Conservation (phyloP, 768 basidiomycete species). For the Terana coerulea region DNA sequence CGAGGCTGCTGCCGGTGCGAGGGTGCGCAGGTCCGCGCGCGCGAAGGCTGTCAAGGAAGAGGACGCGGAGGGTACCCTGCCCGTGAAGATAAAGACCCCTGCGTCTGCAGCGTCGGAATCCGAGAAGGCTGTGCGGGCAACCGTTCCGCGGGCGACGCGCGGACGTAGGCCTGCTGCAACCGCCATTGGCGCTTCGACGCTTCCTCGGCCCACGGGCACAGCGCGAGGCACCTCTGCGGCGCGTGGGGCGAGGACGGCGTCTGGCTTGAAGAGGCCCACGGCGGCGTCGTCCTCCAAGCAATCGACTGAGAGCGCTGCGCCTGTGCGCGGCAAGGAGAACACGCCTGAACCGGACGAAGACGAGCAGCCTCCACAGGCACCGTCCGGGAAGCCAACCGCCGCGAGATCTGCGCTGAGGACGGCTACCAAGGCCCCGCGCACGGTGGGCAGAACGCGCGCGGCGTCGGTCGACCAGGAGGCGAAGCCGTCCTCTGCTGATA, state of each 20-base stretch:
- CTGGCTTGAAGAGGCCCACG: background rate
- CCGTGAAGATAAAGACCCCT: background rate
- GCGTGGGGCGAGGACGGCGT: slow-evolving; percentile 19
- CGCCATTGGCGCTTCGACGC: slow-evolving; percentile 11
- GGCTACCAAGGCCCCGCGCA: background rate
- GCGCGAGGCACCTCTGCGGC: background rate
- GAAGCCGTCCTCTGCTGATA: slow-evolving; percentile 2
- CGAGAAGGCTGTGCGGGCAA: slow-evolving; percentile 8
- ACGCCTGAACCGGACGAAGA: slow-evolving; percentile 26
- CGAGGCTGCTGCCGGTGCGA: slow-evolving; percentile 11
- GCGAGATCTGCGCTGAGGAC: background rate
- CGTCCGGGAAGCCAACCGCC: slow-evolving; percentile 1
- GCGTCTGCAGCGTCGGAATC: no score
- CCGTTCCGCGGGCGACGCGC: slow-evolving; percentile 1
- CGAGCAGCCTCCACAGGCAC: background rate
- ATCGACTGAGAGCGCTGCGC: slow-evolving; percentile 4
- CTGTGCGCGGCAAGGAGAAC: slow-evolving; percentile 30
- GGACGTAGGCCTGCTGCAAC: slow-evolving; percentile 3
- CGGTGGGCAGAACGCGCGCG: slow-evolving; percentile 2
- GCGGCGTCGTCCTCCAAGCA: background rate
- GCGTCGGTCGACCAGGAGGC: background rate
- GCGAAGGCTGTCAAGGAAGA: slow-evolving; percentile 20
- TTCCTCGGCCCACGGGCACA: slow-evolving; percentile 4
- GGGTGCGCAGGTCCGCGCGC: slow-evolving; percentile 17
- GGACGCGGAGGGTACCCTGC: slow-evolving; percentile 4